Base-by-base conservation (phyloP, 306 rosid species). In the Cucurbita ficifolia region DNA sequence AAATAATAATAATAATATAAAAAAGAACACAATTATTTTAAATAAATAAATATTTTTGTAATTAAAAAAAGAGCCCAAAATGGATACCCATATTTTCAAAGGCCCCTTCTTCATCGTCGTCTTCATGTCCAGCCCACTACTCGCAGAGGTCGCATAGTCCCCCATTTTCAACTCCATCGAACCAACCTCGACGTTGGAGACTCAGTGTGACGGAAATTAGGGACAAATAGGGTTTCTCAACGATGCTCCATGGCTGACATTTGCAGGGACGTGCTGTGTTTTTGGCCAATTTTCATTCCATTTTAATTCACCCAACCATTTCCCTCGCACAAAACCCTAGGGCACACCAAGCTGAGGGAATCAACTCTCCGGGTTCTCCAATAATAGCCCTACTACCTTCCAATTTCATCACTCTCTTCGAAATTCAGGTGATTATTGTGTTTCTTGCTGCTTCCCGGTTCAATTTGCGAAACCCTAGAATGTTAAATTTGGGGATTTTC, bases 41-140 rank as follows among this genome's bases (percentile, higher is more conserved):
- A 18, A 63, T 7, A 39, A 13, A 14, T n/a, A 39, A 3, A 33
- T 36, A 6, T 65, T 43, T 43, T 10, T 67, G 19, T 1, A 65
- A 68, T 46, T 21, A 13, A 70, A 68, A 82, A 84, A 77, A 87
- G 33, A 88, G 96, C 96, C 98, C 97, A 93, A 87, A 81, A 79
- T 72, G 83, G 40, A 81, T 62, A 85, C 80, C 90, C 92, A 84
- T 77, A 59, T 80, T 81, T 69, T 60, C 78, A 72, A 84, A 88
- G 45, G 88, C 88, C 96, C 81, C 80, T 79, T 82, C 77, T 70
- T 82, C 84, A 10, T 88, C 92, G 78, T 88, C 96, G 65, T 88
- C 88, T 76, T 60, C 89, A 75, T 87, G 90, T 78, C 86, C 96
- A 93, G 97, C 97, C 97, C 97, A 90, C 91, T 77, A 87, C 85